Percentiles rank a stretch among this genome's conserved stretches.
phyloP scores from a whole-genome alignment of 2,329 filamentous ascomycete species.

The Pyrenophora graminea region DNA sequence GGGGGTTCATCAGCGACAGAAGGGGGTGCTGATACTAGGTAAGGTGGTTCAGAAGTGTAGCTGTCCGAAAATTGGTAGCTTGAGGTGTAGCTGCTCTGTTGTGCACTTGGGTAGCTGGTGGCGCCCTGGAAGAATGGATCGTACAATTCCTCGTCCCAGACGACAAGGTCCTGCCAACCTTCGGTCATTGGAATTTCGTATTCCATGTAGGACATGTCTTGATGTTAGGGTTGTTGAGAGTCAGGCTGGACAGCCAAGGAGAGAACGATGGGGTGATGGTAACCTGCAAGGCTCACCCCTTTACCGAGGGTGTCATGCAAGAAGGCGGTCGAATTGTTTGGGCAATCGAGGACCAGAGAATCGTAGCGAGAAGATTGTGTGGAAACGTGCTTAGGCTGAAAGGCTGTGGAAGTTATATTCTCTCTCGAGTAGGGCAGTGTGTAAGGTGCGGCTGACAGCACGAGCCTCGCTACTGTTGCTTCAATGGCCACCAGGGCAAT shows the following conservation, averaged over 20 bases:
- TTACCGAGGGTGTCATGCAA: slow-evolving; percentile 16
- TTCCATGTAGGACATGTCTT: slow-evolving; percentile 23
- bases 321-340: slow-evolving; percentile 1
- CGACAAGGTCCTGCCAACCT: slow-evolving; percentile 37
- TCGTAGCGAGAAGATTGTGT: slow-evolving; percentile 6
- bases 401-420: slow-evolving; percentile 22
- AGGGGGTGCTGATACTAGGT: slow-evolving; percentile 27
- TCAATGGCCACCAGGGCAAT: slow-evolving; percentile 16
- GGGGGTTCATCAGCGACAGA: slow-evolving; percentile 32
- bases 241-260: background rate
- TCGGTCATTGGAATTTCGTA: slow-evolving; percentile 25
- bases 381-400: slow-evolving; percentile 13
- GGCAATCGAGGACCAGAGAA: slow-evolving; percentile 3
- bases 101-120: slow-evolving; percentile 13
- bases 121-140: slow-evolving; percentile 35
- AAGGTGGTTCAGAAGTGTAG: slow-evolving; percentile 27
- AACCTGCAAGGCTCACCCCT: slow-evolving; percentile 11
- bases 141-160: slow-evolving; percentile 37
- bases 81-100: slow-evolving; percentile 14
- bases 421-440: slow-evolving; percentile 8
- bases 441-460: slow-evolving; percentile 19
- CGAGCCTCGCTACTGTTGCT: slow-evolving; percentile 15
- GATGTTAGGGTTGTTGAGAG: background rate
- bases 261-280: background rate
- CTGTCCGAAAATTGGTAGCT: slow-evolving; percentile 28